Evolutionary conservation across 2,329 filamentous ascomycete species (phyloP).

Genomic region (Aureobasidium sp.): DNA sequence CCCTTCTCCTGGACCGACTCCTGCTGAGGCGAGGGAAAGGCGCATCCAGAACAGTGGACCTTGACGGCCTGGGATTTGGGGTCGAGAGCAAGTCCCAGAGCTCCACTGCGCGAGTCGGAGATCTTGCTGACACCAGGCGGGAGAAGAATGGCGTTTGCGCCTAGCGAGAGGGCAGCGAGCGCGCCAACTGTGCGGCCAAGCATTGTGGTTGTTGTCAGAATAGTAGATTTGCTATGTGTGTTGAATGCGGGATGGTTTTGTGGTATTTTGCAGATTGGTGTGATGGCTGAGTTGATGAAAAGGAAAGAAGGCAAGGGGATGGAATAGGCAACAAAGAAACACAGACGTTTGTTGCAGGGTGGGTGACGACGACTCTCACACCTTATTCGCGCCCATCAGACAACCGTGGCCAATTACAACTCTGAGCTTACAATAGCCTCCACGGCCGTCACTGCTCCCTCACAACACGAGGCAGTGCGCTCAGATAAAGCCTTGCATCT

Average conservation of each 20-base stretch:
- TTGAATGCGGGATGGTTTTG: neutral
- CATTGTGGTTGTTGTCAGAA: conserved; percentile 22
- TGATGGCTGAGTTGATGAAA: neutral
- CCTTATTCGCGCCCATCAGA: neutral
- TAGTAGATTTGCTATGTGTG: neutral
- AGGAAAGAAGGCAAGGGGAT: neutral
- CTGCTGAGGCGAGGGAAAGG: conserved; percentile 29
- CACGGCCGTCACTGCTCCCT: neutral
- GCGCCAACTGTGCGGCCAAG: conserved; percentile 28
- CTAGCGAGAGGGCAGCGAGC: conserved; percentile 24
- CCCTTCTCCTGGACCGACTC: conserved; percentile 21
- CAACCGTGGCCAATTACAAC: neutral
- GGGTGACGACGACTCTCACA: conserved; percentile 9
- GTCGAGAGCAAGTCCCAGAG: conserved; percentile 35
- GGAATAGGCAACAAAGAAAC: neutral
- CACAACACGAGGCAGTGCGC: neutral
- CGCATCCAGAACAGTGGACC: conserved; percentile 51
- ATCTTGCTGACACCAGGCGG: conserved; percentile 42
- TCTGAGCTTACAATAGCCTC: neutral
- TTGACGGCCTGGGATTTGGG: conserved; percentile 39
- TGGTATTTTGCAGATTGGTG: neutral
- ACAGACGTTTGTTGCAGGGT: neutral
- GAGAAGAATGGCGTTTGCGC: conserved; percentile 45
- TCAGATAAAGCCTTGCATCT: neutral
- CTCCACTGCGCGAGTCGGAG: conserved; percentile 39